phyloP scores from a whole-genome alignment of 768 basidiomycete genomes.

The Multifurca ochricompacta region DNA sequence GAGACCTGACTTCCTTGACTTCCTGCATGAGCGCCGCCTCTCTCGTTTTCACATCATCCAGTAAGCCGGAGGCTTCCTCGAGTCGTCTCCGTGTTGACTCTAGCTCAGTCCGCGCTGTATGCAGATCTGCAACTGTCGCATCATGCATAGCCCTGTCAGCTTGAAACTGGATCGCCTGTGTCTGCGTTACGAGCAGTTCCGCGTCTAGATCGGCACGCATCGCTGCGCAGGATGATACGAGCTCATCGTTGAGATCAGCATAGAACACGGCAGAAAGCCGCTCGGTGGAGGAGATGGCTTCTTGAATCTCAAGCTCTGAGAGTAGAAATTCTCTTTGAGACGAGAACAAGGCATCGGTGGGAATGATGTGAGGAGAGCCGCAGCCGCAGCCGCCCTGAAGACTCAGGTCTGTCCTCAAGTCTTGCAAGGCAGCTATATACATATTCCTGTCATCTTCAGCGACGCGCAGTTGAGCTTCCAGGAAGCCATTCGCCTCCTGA shows the following conservation, averaged over 20 bases:
- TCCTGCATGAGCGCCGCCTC: conserved; percentile 27
- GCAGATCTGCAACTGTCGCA: conserved; percentile 36
- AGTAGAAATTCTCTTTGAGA: conserved; percentile 2
- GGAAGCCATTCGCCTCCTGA: conserved; percentile 43
- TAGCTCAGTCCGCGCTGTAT: conserved; percentile 24
- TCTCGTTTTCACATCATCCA: conserved; percentile 18
- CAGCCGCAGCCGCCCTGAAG: neutral
- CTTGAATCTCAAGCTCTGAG: conserved; percentile 5
- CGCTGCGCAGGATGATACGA: conserved; percentile 20
- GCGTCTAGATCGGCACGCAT: conserved; percentile 20
- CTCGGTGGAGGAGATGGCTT: conserved; percentile 4
- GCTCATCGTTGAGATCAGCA: conserved; percentile 19
- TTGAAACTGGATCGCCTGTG: conserved; percentile 32
- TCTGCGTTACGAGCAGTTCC: conserved; percentile 13
- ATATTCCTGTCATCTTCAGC: conserved; percentile 20
- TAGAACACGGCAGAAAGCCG: conserved; percentile 1
- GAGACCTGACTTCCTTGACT: conserved; percentile 25
- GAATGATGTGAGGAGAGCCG: neutral
- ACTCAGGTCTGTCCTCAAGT: neutral
- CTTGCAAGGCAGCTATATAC: conserved; percentile 13
- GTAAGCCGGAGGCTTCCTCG: conserved; percentile 20
- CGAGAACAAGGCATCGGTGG: neutral
- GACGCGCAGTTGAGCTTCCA: conserved; percentile 27
- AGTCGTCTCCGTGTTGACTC: conserved; percentile 22
- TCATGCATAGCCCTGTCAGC: conserved; percentile 36